Conservation (phyloP, 1,139 yeast species). For the Protomyces pachydermus region DNA sequence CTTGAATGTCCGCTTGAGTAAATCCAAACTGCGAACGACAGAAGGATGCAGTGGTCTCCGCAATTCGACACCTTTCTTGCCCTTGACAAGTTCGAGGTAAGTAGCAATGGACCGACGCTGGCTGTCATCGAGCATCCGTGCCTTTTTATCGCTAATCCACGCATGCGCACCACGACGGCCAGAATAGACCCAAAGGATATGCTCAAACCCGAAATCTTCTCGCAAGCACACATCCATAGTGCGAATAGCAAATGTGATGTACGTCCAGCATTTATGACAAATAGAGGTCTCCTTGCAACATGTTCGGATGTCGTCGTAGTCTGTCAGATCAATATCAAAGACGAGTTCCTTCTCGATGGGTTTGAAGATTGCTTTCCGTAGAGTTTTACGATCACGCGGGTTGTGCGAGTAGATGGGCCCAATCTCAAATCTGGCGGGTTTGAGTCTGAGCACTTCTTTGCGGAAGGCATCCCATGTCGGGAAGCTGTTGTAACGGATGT, state of each 20-base stretch:
- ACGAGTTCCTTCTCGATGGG: constrained; percentile 84
- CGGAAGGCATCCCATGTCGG: constrained; percentile 66
- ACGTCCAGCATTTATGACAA: constrained; percentile 89
- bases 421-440: constrained; percentile 89
- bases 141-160: constrained; percentile 88
- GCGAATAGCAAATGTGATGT: constrained; percentile 79
- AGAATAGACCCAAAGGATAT: constrained; percentile 90
- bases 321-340: constrained; percentile 95
- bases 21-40: constrained; percentile 62
- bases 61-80: constrained; percentile 51
- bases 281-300: constrained; percentile 85
- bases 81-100: constrained; percentile 71
- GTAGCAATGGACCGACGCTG: constrained; percentile 74
- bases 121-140: constrained; percentile 65
- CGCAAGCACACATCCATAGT: constrained; percentile 65
- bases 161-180: constrained; percentile 99
- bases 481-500: constrained; percentile 83
- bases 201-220: constrained; percentile 85
- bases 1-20: constrained; percentile 59
- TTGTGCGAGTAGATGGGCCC: constrained; percentile 89
- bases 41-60: constrained; percentile 89
- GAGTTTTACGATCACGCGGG: constrained; percentile 73
- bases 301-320: constrained; percentile 88
- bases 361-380: constrained; percentile 74
- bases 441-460: constrained; percentile 60